Base-by-base conservation (phyloP, 805 yeast species). In the Candida stauntonica region DNA sequence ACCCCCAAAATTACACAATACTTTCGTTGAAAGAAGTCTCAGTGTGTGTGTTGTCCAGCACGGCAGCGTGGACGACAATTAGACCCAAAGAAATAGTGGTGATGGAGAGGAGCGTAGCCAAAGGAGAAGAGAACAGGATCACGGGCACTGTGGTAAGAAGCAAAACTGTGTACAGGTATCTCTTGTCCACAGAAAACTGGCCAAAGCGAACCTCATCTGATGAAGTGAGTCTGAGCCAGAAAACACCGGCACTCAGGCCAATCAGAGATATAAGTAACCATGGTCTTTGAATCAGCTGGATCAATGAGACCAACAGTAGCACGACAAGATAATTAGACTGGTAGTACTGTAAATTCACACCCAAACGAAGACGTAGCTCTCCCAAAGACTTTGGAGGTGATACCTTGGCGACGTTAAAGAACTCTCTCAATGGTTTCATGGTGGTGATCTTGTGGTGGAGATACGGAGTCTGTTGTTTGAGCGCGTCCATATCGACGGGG, bases 21-120 rank as follows among this genome's bases (percentile, higher is more conserved):
- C 45, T 34, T 24, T 52, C 57, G 24, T 50, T 52, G 39, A 52
- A 52, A 29, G 49, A 41, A 3, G 55, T 50, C 26, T 52, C 54
- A 3, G 46, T 29, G 26, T 42, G 44, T 14, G 32, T 43, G 28
- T 45, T 41, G 36, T 42, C 29, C 21, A 46, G 33, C 2, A 24
- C 33, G 7, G 48, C 37, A 8, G 47, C 42, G 29, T 50, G 53
- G 2, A 36, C 30, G 5, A 35, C 46, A 19, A 50, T 41, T 3
- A 52, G 31, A 0, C 38, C 42, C 11, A 43, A 44, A 11, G 48
- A 33, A 17, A 39, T 29, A 27, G 33, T 34, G 8, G 24, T 34
- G 21, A 38, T 35, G 26, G 31, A 45, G 30, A 42, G 29, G 21
- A 39, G n/a, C 23, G 41, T 39, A 15, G 48, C 41, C 17, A 47